Evolutionary conservation across 352 stramenopile species (phyloP), one percentile per base, ranked within the genome.

Genomic region (Pythium dissotocum): DNA sequence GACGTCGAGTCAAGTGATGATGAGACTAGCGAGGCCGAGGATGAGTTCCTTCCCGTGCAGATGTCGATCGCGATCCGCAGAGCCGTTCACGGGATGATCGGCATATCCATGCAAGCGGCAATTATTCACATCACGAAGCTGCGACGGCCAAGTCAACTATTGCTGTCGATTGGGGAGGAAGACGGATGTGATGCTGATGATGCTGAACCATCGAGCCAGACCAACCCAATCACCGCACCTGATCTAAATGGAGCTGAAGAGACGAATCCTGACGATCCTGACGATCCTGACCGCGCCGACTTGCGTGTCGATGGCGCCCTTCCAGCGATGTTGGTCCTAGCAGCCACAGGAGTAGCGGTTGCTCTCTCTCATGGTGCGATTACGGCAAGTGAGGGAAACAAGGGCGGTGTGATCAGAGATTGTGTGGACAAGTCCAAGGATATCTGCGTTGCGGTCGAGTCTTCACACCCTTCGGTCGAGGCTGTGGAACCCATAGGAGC

Each of bases 1-100:
- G 46, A 30, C 10, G 46, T 10, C 7, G 46, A 53, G 13, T 53
- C 46, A n/a, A 53, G 46, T 16, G 46, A 24, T 18, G 52, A 32
- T 4, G 21, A 33, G 21, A 33, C 2, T 38, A 66, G n/a, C 49
- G 67, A 21, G 51, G 58, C 61, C 10, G 21, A 68, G 0, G 24
- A 60, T 8, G 58, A 62, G 30, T 36, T 67, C 24, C 71, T 86
- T 30, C 60, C 76, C n/a, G 64, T 79, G 0, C 51, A 66, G 30
- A 86, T 83, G 76, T 77, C 76, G 14, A 65, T 83, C 35, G 71
- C 76, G 16, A 74, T 83, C 48, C 71, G 72, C 4, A 62, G 71
- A 58, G 58, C 67, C 21, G 76, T 86, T 9, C 73, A 72, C 55
- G 74, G 71, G 30, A 48, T 86, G 35, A 83, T 86, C 44, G 78